Evolutionary conservation across 2,329 filamentous ascomycete genomes (phyloP), one percentile per base, ranked within the genome.

Genomic region (Scedosporium minutisporum): DNA sequence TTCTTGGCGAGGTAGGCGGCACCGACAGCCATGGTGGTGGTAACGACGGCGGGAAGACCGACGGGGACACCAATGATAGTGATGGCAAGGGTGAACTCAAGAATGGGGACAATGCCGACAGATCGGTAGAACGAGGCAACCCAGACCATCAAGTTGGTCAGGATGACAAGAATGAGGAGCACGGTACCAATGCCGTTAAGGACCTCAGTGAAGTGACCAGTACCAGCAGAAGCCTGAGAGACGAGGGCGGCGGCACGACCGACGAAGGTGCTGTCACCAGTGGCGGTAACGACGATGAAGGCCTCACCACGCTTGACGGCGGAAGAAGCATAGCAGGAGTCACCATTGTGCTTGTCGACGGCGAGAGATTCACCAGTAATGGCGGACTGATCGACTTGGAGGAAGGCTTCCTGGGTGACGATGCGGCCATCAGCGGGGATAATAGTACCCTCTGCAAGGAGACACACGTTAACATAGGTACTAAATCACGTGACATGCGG

Each of bases 1-100:
- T 93, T 93, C 82, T 92, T 93, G 71, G 91, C 91, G 64, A 96
- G 85, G 76, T 95, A 95, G 66, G 91, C 89, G 67, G 91, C 91
- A 79, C 91, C 91, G 74, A 96, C 91, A 74, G 91, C 91, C 91
- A 96, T 95, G 73, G 91, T 96, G 69, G 91, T 96, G 70, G 92
- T 96, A 65, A 96, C 91, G 78, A 96, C 91, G 69, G 90, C 91
- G 65, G 91, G 91, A 67, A 96, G 90, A 87, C 91, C 91, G 77
- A 96, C 91, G 62, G 91, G 91, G 27, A 96, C 91, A 83, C 91
- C 91, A 65, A 96, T 90, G 67, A 96, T 93, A 69, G 90, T 95
- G 70, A 96, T 93, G 67, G 89, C 91, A 55, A 96, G 82, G 62
- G 91, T 95, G 79, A 91, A 95, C 67, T 89, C 82, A 58, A 96